These are phyloP conservation scores for Neonothopanus nambi DNA, from an alignment of 1,284 basidiomycete genomes.

Conservation along the genomic window DNA sequence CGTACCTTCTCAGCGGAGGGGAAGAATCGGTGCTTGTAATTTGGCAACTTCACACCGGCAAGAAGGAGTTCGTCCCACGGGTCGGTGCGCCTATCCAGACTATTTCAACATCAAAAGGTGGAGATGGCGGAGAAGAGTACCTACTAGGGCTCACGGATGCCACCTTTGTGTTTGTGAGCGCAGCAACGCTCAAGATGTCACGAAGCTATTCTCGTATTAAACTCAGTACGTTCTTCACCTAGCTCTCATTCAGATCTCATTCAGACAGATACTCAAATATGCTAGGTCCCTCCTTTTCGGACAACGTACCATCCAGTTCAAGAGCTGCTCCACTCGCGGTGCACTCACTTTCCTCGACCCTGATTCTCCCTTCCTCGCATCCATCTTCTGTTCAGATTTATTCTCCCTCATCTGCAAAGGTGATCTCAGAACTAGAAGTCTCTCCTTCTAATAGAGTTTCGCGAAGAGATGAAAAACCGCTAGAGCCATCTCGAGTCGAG, in stretches of 20 bases:
- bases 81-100: constrained; percentile 86
- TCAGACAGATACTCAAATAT: not conserved
- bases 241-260: not conserved
- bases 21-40: constrained; percentile 95
- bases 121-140: constrained; percentile 78
- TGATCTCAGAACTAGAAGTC: constrained; percentile 89
- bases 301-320: constrained; percentile 41
- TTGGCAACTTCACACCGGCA: constrained; percentile 89
- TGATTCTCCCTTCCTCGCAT: constrained; percentile 92
- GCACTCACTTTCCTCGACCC: constrained; percentile 69
- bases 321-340: constrained; percentile 64
- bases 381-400: constrained; percentile 94
- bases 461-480: constrained; percentile 74
- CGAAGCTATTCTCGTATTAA: constrained; percentile 80
- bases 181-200: constrained; percentile 71
- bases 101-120: constrained; percentile 55
- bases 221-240: constrained; percentile 52
- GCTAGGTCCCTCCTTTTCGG: constrained; percentile 47
- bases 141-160: constrained; percentile 85
- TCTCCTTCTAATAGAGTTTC: constrained; percentile 93
- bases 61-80: constrained; percentile 90
- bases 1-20: constrained; percentile 92
- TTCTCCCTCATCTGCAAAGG: constrained; percentile 70
- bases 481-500: constrained; percentile 82
- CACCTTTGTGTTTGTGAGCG: constrained; percentile 77